Base-by-base conservation (phyloP, 805 yeast genomes). In the Candida coleopterorum region DNA sequence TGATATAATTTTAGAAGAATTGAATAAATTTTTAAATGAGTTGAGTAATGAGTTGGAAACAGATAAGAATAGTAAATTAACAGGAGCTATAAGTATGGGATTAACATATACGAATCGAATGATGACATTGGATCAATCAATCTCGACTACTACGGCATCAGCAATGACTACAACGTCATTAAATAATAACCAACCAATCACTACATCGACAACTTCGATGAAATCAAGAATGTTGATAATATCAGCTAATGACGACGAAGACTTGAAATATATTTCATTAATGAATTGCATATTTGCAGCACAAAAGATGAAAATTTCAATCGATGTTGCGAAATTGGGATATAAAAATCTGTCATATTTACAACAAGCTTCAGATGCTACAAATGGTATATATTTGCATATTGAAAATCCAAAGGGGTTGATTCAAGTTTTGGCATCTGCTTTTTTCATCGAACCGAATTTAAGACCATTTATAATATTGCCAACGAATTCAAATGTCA, bases 211-310 rank as follows among this genome's bases (percentile, higher is more conserved):
- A 27, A 16, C 49, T 12, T 35, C 48, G 16, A 58, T 61, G 55
- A 57, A 50, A 41, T 51, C 69, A 7, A 55, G 74, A 26, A 55
- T 67, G 6, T 50, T 71, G 29, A 56, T 84, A 40, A 79, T 82
- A 34, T 79, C 96, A 0, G 71, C 87, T 18, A 77, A 81, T 45
- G 86, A 79, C 43, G 88, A 86, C 48, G 79, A 77, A 38, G 77
- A 87, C 4, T 67, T 86, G 35, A 86, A 85, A 40, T 94, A 93
- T 56, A 85, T 90, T 29, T 85, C 97, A 4, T 80, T 87, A 29
- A 93, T 93, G 97, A 93, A 93, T 58, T 74, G 93, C 41, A 90
- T 93, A 21, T 93, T 93, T 62, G 90, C 97, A 0, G 96, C 97
- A 0, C 96, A 93, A 48, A 90, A 89, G 58, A 75, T 84, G 83